These are phyloP conservation scores for Diaporthe destruens DNA, from an alignment of 2,329 filamentous ascomycete species.

Conservation along the genomic window DNA sequence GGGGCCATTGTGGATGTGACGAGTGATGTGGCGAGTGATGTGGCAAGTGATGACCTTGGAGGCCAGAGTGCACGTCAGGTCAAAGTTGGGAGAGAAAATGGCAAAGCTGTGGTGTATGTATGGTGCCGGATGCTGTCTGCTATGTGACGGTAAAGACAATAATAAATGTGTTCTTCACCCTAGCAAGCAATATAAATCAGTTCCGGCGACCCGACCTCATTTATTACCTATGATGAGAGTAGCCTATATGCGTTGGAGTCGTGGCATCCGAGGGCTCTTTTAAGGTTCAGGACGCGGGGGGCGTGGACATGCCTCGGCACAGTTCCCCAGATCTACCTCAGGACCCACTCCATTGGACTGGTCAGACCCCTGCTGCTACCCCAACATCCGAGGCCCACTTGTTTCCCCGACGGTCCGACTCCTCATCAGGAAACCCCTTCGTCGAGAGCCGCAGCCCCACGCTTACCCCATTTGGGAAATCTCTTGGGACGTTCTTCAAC, in stretches of 20 bases:
- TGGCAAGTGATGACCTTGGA: background rate
- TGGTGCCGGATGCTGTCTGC: background rate
- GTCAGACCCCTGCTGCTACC: background rate
- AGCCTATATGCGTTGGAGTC: background rate
- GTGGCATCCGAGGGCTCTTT: background rate
- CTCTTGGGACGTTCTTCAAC: background rate
- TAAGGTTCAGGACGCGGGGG: constrained; percentile 14
- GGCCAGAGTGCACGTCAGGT: background rate
- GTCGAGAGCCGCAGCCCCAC: constrained; percentile 8
- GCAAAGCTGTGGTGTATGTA: background rate
- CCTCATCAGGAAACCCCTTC: background rate
- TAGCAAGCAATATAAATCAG: background rate
- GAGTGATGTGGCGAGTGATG: background rate
- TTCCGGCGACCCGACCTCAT: background rate
- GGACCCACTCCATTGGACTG: background rate
- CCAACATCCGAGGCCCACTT: constrained; percentile 9
- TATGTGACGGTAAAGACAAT: background rate
- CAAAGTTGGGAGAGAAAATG: background rate
- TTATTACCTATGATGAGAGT: background rate
- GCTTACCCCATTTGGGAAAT: background rate
- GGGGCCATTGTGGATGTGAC: constrained; percentile 57
- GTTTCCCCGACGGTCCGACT: background rate
- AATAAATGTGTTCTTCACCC: background rate
- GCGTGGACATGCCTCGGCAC: constrained; percentile 4
- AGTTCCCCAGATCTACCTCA: constrained; percentile 4